phyloP scores from a whole-genome alignment of 2,329 filamentous ascomycete genomes.

The Metarhizium rileyi region DNA sequence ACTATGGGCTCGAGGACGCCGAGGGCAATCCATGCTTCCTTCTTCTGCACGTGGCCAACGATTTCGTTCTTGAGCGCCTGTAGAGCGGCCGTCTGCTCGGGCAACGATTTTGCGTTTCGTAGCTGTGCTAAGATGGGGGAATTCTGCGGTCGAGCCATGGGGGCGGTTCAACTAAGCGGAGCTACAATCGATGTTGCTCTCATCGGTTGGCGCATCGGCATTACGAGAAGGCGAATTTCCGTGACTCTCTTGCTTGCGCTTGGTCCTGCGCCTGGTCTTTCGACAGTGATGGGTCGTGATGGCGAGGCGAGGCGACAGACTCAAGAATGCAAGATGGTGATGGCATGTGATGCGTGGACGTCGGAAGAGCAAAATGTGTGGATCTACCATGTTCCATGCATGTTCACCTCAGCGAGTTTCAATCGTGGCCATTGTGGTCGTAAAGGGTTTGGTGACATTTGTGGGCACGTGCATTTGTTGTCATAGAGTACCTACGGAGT shows the following conservation, averaged over 20 bases:
- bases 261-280: neutral
- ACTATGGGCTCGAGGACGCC: slow-evolving; percentile 56
- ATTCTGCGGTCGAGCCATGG: slow-evolving; percentile 45
- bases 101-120: slow-evolving; percentile 38
- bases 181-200: slow-evolving; percentile 3
- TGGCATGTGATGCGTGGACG: neutral
- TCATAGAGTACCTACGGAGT: neutral
- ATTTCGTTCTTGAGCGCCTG: slow-evolving; percentile 78
- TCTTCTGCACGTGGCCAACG: slow-evolving; percentile 78
- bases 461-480: slow-evolving; percentile 5
- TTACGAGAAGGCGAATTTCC: slow-evolving; percentile 3
- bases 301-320: neutral
- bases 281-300: neutral
- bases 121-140: slow-evolving; percentile 48
- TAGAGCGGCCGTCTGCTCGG: slow-evolving; percentile 51
- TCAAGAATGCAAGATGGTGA: neutral
- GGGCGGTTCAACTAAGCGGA: slow-evolving; percentile 8
- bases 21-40: slow-evolving; percentile 64
- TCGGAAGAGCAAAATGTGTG: neutral
- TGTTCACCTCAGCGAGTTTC: too few species aligned
- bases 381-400: too few species aligned
- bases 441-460: neutral
- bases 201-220: slow-evolving; percentile 8
- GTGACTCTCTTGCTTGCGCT: neutral
- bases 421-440: too few species aligned